Evolutionary conservation across 768 basidiomycete genomes (phyloP).

Genomic region (Russula foetens): DNA sequence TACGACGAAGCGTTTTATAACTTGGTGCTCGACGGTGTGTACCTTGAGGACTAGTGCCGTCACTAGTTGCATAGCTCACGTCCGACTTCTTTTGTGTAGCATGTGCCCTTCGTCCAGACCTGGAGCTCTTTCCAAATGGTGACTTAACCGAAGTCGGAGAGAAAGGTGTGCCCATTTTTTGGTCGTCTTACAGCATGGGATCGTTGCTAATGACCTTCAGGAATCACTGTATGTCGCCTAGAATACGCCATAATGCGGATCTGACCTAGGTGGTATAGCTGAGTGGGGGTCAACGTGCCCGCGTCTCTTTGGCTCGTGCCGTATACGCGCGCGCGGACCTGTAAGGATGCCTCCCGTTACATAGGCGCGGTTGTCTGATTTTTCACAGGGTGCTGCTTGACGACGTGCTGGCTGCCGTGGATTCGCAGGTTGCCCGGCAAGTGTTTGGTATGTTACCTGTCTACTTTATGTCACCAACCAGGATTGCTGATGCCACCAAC

Average conservation of each 20-base stretch:
- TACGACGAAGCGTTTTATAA: slow-evolving; percentile 84
- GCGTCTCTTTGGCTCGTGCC: slow-evolving; percentile 77
- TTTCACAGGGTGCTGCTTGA: slow-evolving; percentile 62
- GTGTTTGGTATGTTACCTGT: slow-evolving; percentile 50
- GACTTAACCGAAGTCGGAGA: slow-evolving; percentile 84
- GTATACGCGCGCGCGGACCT: slow-evolving; percentile 90
- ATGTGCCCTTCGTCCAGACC: slow-evolving; percentile 78
- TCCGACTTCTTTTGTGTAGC: slow-evolving; percentile 32
- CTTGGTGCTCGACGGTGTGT: slow-evolving; percentile 65
- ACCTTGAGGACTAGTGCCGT: not conserved
- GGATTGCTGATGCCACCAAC: not conserved
- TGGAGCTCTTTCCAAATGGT: slow-evolving; percentile 71
- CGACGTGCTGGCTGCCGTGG: slow-evolving; percentile 82
- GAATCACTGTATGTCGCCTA: slow-evolving; percentile 48
- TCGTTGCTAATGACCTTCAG: slow-evolving; percentile 22
- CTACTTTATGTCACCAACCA: not conserved
- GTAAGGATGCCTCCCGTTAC: slow-evolving; percentile 31
- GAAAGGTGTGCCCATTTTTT: slow-evolving; percentile 43
- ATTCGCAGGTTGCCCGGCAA: slow-evolving; percentile 83
- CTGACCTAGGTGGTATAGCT: slow-evolving; percentile 33
- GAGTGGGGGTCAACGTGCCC: slow-evolving; percentile 79
- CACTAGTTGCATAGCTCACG: not conserved
- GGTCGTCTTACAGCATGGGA: not conserved
- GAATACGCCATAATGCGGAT: not conserved
- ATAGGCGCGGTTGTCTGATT: not conserved